Conservation (phyloP, 352 stramenopile species). For the Aphanomyces astaci region DNA sequence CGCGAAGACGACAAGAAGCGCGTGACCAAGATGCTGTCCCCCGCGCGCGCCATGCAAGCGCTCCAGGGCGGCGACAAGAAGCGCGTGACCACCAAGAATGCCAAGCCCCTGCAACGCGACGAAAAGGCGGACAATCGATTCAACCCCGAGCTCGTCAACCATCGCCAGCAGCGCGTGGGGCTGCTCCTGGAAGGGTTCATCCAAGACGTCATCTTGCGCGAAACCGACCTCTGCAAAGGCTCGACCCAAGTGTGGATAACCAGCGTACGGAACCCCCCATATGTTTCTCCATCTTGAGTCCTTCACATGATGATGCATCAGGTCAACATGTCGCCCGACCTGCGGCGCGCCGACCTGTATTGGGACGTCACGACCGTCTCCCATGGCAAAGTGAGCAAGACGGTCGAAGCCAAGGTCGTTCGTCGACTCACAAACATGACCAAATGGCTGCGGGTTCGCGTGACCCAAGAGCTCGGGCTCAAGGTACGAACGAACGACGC, state of each 20-base stretch:
- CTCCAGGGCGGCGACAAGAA: constrained; percentile 2
- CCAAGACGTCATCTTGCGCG: not conserved
- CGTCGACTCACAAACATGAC: not conserved
- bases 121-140: constrained; percentile 12
- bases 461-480: constrained; percentile 8
- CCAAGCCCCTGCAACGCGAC: not conserved
- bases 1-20: constrained; percentile 18
- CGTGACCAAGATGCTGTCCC: constrained; percentile 11
- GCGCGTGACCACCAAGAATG: constrained; percentile 1
- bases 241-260: constrained; percentile 18
- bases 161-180: constrained; percentile 13
- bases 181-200: constrained; percentile 12
- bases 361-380: constrained; percentile 3
- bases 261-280: not conserved
- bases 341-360: not conserved
- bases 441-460: constrained; percentile 2
- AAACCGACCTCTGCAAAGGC: constrained; percentile 5
- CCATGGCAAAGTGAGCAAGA: not conserved
- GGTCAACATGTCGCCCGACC: constrained; percentile 14
- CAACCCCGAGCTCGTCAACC: constrained; percentile 9
- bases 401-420: not conserved
- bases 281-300: not conserved
- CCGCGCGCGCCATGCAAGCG: constrained; percentile 5
- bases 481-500: no score
- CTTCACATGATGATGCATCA: not conserved